Percentiles rank a stretch among this genome's conserved stretches.
phyloP scores from a whole-genome alignment of 352 stramenopile genomes.

The Phytophthora idaei region DNA sequence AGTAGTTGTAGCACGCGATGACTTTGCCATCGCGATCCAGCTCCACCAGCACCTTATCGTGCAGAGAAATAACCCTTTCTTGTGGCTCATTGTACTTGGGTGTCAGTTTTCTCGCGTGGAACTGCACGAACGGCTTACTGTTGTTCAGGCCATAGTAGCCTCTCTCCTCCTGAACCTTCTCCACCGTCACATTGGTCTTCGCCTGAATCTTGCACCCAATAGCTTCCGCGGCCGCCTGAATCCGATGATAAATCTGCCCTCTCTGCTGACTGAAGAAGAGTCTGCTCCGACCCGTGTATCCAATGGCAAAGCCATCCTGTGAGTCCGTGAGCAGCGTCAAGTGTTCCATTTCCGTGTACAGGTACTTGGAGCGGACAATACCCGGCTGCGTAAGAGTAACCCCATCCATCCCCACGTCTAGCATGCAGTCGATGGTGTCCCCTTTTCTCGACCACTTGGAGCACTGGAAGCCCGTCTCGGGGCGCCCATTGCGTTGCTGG shows the following conservation, averaged over 20 bases:
- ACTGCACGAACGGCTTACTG: constrained; percentile 72
- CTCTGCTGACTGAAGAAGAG: constrained; percentile 78
- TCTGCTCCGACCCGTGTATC: constrained; percentile 67
- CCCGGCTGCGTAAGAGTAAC: constrained; percentile 49
- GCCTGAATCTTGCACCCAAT: constrained; percentile 65
- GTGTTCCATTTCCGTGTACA: constrained; percentile 85
- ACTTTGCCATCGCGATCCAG: constrained; percentile 56
- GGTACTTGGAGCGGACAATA: constrained; percentile 69
- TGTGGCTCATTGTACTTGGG: constrained; percentile 62
- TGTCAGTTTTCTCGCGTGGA: constrained; percentile 68
- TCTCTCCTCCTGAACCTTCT: constrained; percentile 56
- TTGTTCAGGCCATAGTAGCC: constrained; percentile 49
- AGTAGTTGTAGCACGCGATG: constrained; percentile 66
- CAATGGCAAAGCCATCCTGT: constrained; percentile 65
- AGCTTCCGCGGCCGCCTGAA: constrained; percentile 59
- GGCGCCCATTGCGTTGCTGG: constrained; percentile 34
- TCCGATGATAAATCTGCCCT: constrained; percentile 52
- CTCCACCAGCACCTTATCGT: constrained; percentile 77
- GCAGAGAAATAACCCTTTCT: constrained; percentile 63
- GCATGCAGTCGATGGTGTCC: constrained; percentile 42
- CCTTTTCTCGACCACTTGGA: constrained; percentile 69
- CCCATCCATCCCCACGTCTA: constrained; percentile 71
- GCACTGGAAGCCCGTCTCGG: constrained; percentile 58
- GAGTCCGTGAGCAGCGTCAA: constrained; percentile 60
- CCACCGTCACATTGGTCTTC: constrained; percentile 40